Evolutionary conservation across 139 green algal species (phyloP), one percentile per base, ranked within the genome.

Genomic region (Medakamo hakoo): DNA sequence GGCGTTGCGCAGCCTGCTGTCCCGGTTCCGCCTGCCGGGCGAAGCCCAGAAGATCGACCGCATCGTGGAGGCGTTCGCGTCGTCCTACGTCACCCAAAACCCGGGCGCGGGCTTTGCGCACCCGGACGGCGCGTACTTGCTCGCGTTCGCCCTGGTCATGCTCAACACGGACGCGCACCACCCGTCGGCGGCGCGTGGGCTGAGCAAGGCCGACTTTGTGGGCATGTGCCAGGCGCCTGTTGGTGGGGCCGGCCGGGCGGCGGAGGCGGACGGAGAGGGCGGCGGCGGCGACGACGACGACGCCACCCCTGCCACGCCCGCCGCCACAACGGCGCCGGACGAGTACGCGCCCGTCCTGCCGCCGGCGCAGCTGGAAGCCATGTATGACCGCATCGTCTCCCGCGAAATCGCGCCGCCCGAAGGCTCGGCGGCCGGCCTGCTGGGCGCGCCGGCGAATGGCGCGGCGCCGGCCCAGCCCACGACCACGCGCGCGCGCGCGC

Each of bases 101-200:
- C 77, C 85, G 1, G 62, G 56, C 21, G 57, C 27, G 20, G 57
- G 58, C 0, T 95, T 96, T 66, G 22, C 60, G 26, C 82, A 66
- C 27, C 84, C 89, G 4, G 89, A 94, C 64, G 83, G 71, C 29
- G 82, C 89, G 0, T 95, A 96, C 70, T 62, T 95, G 55, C 77
- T 96, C 29, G 68, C 84, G 3, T 96, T 94, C 65, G 83, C 89
- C 25, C 80, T 91, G 32, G 93, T 96, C 77, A 96, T 96, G 88
- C 85, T 96, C 59, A 95, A 95, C 80, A 96, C 89, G 3, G 89
- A 96, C 64, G 85, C 84, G 2, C 89, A 96, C 83, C 95, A 95
- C 72, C 87, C 87, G 2, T 76, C 87, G 65, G 89, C 85, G n/a
- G 86, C 93, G 64, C 76, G 82, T 16, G 57, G 28, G 0, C 78